Conservation (phyloP, 306 rosid species). For the Casuarina cunninghamiana region DNA sequence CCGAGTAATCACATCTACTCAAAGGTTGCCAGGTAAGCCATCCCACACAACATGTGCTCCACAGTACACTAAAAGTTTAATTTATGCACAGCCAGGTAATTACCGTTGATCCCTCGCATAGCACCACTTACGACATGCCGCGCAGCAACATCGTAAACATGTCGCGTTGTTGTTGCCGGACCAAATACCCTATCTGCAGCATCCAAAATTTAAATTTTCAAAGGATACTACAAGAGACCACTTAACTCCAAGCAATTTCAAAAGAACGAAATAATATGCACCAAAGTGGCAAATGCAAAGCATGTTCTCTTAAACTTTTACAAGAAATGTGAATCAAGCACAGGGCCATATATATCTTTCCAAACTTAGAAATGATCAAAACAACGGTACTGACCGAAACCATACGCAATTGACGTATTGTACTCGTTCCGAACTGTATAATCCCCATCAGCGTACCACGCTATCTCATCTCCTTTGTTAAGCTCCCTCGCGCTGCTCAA, state of each 20-base stretch:
- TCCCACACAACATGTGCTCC: background rate
- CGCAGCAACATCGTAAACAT: slow-evolving; percentile 95
- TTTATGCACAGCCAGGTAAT: background rate
- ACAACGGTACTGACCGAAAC: slow-evolving; percentile 58
- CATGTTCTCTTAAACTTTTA: background rate
- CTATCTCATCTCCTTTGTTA: slow-evolving; percentile 79
- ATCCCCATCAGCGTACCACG: slow-evolving; percentile 92
- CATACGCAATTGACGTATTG: slow-evolving; percentile 65
- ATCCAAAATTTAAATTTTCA: background rate
- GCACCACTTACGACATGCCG: slow-evolving; percentile 87
- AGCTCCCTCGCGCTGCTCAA: slow-evolving; percentile 68
- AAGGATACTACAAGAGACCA: background rate
- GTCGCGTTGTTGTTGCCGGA: slow-evolving; percentile 96
- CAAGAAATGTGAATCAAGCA: background rate
- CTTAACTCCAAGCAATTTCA: background rate
- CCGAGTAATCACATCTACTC: background rate
- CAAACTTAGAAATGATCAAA: background rate
- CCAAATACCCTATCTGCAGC: slow-evolving; percentile 85
- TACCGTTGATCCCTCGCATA: slow-evolving; percentile 98
- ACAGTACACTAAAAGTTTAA: background rate
- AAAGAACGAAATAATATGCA: background rate
- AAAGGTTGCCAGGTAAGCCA: background rate
- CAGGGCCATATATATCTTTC: background rate
- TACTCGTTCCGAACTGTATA: slow-evolving; percentile 62
- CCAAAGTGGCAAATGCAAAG: background rate